Evolutionary conservation across 768 basidiomycete species (phyloP).

Genomic region (Lactarius quietus): DNA sequence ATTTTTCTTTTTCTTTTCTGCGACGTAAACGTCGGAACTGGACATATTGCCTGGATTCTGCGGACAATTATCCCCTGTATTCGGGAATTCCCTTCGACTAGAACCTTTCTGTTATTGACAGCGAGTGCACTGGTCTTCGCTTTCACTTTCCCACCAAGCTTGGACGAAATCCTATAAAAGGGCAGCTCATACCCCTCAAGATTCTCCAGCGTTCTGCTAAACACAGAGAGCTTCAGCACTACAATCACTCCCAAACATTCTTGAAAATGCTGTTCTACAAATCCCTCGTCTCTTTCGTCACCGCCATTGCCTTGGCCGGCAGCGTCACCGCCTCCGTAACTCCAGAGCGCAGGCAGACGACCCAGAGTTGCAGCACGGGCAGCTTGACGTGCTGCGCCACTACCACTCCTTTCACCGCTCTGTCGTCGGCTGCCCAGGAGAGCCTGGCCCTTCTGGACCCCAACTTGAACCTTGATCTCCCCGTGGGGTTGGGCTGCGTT

Average conservation of each 20-base stretch:
- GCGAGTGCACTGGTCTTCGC: background rate
- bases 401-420: too few relatives aligned
- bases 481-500: background rate
- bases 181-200: background rate
- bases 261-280: conserved; percentile 7
- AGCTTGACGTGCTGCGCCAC: background rate
- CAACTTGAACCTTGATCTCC: background rate
- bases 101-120: background rate
- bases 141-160: background rate
- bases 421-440: too few relatives aligned
- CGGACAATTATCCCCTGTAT: background rate
- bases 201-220: background rate
- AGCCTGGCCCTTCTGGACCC: too few relatives aligned
- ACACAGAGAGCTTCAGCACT: background rate
- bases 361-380: background rate
- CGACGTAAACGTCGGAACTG: background rate
- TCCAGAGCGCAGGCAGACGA: background rate
- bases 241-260: background rate
- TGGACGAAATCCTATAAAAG: conserved; percentile 1
- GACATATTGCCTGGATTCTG: background rate
- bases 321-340: background rate
- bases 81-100: background rate
- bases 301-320: background rate
- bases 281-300: background rate
- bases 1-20: background rate